These are phyloP conservation scores for Candolleomyces aberdarensis DNA, from an alignment of 768 basidiomycete species.

Conservation along the genomic window DNA sequence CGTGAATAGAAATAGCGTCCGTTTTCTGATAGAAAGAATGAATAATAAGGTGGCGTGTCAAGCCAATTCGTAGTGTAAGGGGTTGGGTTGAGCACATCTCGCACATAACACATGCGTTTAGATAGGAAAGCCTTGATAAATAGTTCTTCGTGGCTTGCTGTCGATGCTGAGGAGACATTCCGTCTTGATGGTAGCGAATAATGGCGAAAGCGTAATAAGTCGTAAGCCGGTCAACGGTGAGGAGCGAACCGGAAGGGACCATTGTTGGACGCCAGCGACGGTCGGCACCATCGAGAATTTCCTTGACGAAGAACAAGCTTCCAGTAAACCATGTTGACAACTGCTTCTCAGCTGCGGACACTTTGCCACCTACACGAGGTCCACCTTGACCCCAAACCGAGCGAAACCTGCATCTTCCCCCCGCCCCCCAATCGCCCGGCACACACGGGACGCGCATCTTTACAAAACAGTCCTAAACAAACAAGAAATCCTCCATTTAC, in stretches of 20 bases:
- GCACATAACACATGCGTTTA: constrained; percentile 1
- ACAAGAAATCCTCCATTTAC: constrained; percentile 35
- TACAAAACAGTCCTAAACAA: constrained; percentile 23
- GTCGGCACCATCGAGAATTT: background rate
- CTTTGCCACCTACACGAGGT: constrained; percentile 4
- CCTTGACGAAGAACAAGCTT: constrained; percentile 12
- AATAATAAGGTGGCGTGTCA: background rate
- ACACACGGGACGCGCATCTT: constrained; percentile 42
- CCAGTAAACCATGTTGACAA: constrained; percentile 6
- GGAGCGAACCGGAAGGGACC: background rate
- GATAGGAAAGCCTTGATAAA: constrained; percentile 3
- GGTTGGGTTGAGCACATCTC: background rate
- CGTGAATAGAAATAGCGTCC: constrained; percentile 77
- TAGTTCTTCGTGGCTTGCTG: constrained; percentile 3
- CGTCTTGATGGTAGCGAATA: constrained; percentile 3
- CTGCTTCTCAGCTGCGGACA: constrained; percentile 7
- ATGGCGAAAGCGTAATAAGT: background rate
- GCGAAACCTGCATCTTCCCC: constrained; percentile 42
- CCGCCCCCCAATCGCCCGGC: constrained; percentile 46
- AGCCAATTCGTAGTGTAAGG: background rate
- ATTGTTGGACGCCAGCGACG: background rate
- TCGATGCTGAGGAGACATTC: background rate
- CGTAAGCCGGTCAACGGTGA: background rate
- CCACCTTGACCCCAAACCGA: constrained; percentile 32
- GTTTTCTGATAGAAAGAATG: constrained; percentile 27